Conservation (phyloP, 1,284 basidiomycete species). For the Amylostereum chailletii region DNA sequence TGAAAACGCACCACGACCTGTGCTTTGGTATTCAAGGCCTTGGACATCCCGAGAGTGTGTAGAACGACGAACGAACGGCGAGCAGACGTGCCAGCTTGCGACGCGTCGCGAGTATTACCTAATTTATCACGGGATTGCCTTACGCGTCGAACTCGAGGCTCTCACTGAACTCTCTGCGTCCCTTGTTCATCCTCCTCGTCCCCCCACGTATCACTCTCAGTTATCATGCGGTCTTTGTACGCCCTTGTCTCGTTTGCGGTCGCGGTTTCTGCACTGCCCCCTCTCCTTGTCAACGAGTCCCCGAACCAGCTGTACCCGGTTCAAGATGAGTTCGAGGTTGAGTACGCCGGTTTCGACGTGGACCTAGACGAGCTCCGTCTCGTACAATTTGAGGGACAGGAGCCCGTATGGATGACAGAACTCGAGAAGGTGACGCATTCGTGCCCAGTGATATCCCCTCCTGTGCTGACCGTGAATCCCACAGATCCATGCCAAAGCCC, state of each 20-base stretch:
- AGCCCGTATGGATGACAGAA: slow-evolving; percentile 75
- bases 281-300: neutral
- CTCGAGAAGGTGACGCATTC: slow-evolving; percentile 57
- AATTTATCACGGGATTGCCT: neutral
- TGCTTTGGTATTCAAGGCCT: slow-evolving; percentile 42
- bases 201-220: neutral
- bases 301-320: too few relatives aligned
- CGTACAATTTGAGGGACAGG: slow-evolving; percentile 63
- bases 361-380: slow-evolving; percentile 68
- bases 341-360: slow-evolving; percentile 35
- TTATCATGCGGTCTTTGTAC: slow-evolving; percentile 6
- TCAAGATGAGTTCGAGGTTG: neutral
- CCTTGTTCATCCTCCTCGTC: too few relatives aligned
- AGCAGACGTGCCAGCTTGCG: neutral
- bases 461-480: neutral
- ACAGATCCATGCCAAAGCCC: slow-evolving; percentile 71
- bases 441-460: neutral
- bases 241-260: slow-evolving; percentile 25
- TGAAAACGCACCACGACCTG: slow-evolving; percentile 52
- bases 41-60: slow-evolving; percentile 41
- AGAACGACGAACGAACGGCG: neutral
- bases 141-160: too few relatives aligned
- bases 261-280: slow-evolving; percentile 17
- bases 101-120: neutral
- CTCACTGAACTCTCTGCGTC: too few relatives aligned